phyloP scores from a whole-genome alignment of 768 basidiomycete genomes.

The Daedaleopsis nitida region DNA sequence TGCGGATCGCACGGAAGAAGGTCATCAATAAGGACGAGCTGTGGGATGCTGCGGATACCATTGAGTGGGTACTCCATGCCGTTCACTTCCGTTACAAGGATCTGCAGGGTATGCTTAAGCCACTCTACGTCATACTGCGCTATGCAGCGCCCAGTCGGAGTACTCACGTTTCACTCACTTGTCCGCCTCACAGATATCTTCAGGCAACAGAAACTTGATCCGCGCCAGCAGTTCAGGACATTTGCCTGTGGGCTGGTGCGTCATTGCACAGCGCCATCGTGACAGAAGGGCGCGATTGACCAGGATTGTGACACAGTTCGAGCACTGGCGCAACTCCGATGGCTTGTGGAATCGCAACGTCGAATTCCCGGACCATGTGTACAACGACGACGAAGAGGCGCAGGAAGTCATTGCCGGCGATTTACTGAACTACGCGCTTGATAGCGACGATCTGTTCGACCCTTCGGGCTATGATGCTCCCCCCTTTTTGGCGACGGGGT shows the following conservation, averaged over 20 bases:
- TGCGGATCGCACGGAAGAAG: not conserved
- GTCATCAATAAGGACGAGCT: conserved; percentile 18
- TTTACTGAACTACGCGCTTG: not conserved
- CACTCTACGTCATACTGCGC: no score
- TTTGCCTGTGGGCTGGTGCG: conserved; percentile 32
- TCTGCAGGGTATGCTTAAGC: not conserved
- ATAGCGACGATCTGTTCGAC: not conserved
- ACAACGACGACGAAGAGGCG: not conserved
- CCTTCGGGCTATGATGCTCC: not conserved
- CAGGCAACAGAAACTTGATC: conserved; percentile 27
- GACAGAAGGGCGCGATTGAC: not conserved
- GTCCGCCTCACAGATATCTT: conserved; percentile 21
- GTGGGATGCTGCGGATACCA: conserved; percentile 20
- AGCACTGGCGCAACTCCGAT: conserved; percentile 14
- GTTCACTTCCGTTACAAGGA: conserved; percentile 19
- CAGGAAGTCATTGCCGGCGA: not conserved
- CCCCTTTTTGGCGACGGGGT: not conserved
- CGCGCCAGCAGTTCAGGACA: conserved; percentile 26
- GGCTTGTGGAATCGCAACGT: conserved; percentile 14
- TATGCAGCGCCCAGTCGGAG: no score
- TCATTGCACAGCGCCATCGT: not conserved
- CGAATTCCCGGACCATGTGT: not conserved
- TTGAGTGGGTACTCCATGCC: conserved; percentile 21
- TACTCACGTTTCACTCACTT: not conserved
- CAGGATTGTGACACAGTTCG: conserved; percentile 11